phyloP scores from a whole-genome alignment of 305 asterid genomes.

The Nicotiana rustica region DNA sequence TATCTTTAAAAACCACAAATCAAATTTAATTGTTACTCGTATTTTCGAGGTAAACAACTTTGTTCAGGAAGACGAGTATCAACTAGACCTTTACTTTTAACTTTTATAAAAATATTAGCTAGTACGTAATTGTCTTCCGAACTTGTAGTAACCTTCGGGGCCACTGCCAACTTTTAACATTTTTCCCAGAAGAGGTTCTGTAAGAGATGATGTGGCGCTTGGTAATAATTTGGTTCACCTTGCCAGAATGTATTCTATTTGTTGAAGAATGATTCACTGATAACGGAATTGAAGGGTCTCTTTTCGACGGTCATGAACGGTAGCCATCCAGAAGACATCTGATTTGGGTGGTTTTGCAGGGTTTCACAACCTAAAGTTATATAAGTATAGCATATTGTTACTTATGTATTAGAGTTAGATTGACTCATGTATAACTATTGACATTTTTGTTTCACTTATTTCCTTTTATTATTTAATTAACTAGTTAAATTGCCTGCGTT shows the following conservation, averaged over 20 bases:
- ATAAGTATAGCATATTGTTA: too few species aligned
- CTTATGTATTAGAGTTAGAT: too few species aligned
- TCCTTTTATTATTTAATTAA: neutral
- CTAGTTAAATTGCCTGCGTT: neutral
- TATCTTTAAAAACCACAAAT: too few species aligned
- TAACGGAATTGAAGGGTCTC: neutral
- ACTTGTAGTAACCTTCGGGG: neutral
- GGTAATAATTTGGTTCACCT: neutral
- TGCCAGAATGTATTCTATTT: neutral
- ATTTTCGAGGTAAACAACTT: too few species aligned
- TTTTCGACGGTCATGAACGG: too few species aligned
- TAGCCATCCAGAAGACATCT: too few species aligned
- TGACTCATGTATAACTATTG: neutral
- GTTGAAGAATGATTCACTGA: neutral
- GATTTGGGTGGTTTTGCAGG: too few species aligned
- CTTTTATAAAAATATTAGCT: neutral
- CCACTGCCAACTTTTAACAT: slow-evolving; percentile 9
- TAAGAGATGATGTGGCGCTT: neutral
- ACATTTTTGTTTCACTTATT: neutral
- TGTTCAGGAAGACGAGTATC: neutral
- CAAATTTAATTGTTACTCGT: too few species aligned
- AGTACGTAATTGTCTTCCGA: neutral
- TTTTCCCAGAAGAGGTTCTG: neutral
- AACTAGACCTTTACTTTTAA: neutral
- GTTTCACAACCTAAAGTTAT: neutral